A percentile compares a stretch with the other conserved stretches of the same genome.
Conservation (phyloP, 1,139 yeast genomes). For the Diutina pseudorugosa region DNA sequence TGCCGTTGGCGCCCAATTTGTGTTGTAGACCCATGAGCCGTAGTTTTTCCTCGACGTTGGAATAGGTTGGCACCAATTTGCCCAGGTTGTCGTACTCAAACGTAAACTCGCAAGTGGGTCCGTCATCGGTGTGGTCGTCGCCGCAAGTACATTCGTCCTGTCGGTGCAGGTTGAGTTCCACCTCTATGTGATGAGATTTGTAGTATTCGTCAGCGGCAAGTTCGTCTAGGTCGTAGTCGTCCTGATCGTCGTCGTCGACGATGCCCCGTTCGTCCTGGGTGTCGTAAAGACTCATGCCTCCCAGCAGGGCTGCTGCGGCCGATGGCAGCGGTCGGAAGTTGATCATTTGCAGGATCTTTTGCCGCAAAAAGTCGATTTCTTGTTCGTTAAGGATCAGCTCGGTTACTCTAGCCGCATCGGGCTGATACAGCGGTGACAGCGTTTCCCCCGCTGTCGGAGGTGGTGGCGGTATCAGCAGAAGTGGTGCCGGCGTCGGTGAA, state of each 20-base stretch:
- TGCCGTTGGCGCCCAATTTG: neutral
- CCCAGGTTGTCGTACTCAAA: constrained; percentile 31
- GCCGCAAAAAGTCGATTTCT: constrained; percentile 22
- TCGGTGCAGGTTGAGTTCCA: constrained; percentile 18
- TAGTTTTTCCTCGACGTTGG: constrained; percentile 28
- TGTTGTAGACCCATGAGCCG: constrained; percentile 2
- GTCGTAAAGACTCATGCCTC: constrained; percentile 20
- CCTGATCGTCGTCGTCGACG: constrained; percentile 14
- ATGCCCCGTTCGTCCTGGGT: constrained; percentile 31
- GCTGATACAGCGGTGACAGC: neutral
- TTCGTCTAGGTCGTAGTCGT: constrained; percentile 29
- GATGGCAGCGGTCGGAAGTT: neutral
- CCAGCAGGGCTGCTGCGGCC: constrained; percentile 3
- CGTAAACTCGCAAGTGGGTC: constrained; percentile 31
- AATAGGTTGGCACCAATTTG: constrained; percentile 29
- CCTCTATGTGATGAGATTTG: constrained; percentile 28
- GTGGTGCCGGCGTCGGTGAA: neutral
- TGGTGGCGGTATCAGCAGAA: neutral
- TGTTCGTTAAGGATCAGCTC: constrained; percentile 15
- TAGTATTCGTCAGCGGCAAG: constrained; percentile 16
- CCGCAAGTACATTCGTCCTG: constrained; percentile 4
- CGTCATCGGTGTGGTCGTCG: constrained; percentile 15
- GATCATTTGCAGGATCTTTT: constrained; percentile 12
- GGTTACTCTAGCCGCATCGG: neutral
- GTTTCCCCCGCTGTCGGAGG: neutral